These are phyloP conservation scores for Coemansia sp. DNA, from an alignment of 192 early-diverging fungal species.

Conservation along the genomic window DNA sequence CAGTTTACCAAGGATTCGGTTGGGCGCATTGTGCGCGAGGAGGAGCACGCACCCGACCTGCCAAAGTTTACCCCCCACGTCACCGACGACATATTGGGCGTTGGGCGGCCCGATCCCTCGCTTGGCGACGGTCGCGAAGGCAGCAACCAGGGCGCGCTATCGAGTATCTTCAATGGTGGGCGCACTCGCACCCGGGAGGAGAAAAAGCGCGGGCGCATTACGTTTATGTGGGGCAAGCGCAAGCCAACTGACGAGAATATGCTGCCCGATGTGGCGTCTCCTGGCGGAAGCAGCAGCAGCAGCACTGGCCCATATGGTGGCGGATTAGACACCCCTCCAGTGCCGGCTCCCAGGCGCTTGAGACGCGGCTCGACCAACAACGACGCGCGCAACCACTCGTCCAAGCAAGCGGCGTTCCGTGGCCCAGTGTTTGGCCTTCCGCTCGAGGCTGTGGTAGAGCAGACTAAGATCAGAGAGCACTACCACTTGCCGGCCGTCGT, in stretches of 20 bases:
- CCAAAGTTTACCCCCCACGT: slow-evolving; percentile 48
- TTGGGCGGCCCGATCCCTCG: slow-evolving; percentile 36
- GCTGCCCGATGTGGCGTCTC: slow-evolving; percentile 27
- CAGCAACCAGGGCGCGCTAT: slow-evolving; percentile 11
- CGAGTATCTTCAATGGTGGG: slow-evolving; percentile 9
- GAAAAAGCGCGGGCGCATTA: slow-evolving; percentile 59
- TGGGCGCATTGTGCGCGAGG: slow-evolving; percentile 56
- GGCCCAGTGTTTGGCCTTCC: slow-evolving; percentile 82
- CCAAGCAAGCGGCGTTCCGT: slow-evolving; percentile 19
- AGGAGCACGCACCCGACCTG: slow-evolving; percentile 44
- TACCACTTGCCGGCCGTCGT: slow-evolving; percentile 89
- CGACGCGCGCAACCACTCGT: slow-evolving; percentile 17
- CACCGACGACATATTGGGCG: slow-evolving; percentile 54
- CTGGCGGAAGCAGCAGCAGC: slow-evolving; percentile 10
- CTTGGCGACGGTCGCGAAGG: background rate
- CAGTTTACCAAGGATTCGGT: slow-evolving; percentile 52
- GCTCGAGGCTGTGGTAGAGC: slow-evolving; percentile 75
- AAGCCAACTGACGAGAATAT: slow-evolving; percentile 38
- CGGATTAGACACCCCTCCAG: slow-evolving; percentile 21
- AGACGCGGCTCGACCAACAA: slow-evolving; percentile 48
- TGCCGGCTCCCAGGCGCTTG: slow-evolving; percentile 37
- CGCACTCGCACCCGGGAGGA: slow-evolving; percentile 48
- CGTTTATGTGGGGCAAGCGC: slow-evolving; percentile 59
- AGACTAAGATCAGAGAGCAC: slow-evolving; percentile 71
- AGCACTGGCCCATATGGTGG: slow-evolving; percentile 17